Base-by-base conservation (phyloP, 768 basidiomycete genomes). In the Termitomyces sp. region DNA sequence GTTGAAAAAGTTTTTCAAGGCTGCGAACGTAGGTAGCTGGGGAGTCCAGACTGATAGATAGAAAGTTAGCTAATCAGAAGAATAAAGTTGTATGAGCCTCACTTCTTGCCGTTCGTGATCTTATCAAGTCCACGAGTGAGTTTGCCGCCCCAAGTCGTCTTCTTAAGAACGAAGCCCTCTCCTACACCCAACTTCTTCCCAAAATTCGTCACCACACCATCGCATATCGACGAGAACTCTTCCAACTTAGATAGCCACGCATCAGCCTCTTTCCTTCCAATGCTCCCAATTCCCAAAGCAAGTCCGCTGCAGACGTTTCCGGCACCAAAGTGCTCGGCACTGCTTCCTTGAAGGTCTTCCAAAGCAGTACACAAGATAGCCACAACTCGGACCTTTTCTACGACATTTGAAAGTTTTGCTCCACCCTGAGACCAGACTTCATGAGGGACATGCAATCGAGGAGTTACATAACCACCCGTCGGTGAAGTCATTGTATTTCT, bases 371-470 rank as follows among this genome's bases (percentile, higher is more conserved):
- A 86, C 24, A 96, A 76, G 55, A 93, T 85, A 60, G 88, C 88
- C 44, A 96, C 87, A 57, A 92, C 90, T 42, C 91, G 86, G 46
- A 94, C 86, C 75, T 97, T 96, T 67, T 95, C 92, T 54, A 86
- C 82, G 38, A 94, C 69, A 69, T 91, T 94, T 39, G 79, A 77
- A 53, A 97, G 81, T 72, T 94, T 95, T 35, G 90, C 91, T 45
- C 94, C 93, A 33, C 90, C 90, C 70, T 93, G 91, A 48, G 91
- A 90, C 94, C 94, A 96, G 24, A 95, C 90, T 69, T 92, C 91
- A 58, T 86, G 85, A 15, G 94, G 93, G 33, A 96, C 90, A 73
- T 94, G 94, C 65, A 96, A 74, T 50, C 89, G 84, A 50, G 88
- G 88, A 16, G 92, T 94, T 59, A 96, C 79, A 72, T 95, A 96